Evolutionary conservation across 2,329 filamentous ascomycete genomes (phyloP).

Genomic region (Pezicula radicicola): DNA sequence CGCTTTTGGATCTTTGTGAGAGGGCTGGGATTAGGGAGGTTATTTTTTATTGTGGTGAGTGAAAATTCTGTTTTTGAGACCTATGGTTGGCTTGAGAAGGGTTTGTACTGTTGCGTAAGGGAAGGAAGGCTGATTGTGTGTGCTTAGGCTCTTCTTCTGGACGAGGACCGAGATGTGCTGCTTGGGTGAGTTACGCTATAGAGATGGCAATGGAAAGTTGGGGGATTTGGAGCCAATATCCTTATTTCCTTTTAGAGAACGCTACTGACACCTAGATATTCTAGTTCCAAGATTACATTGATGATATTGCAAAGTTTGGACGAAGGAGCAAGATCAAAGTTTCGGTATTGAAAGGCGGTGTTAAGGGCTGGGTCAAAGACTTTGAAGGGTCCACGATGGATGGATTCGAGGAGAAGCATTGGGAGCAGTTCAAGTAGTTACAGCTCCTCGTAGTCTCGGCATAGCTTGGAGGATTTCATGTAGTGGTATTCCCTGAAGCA

Average conservation of each 20-base stretch:
- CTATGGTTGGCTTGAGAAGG: too few relatives aligned
- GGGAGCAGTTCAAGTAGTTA: conserved; percentile 25
- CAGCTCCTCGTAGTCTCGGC: background rate
- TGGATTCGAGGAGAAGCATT: conserved; percentile 41
- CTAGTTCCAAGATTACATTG: conserved; percentile 51
- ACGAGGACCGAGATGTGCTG: conserved; percentile 48
- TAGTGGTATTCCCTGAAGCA: too few relatives aligned
- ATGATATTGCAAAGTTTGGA: conserved; percentile 36
- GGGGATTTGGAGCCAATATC: too few relatives aligned
- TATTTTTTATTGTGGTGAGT: conserved; percentile 54
- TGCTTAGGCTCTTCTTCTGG: conserved; percentile 45
- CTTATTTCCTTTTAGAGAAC: too few relatives aligned
- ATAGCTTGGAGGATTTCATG: background rate
- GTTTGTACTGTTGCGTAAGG: too few relatives aligned
- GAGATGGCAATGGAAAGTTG: too few relatives aligned
- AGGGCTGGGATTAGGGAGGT: conserved; percentile 45
- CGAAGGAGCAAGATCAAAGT: conserved; percentile 41
- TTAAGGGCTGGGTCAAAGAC: conserved; percentile 52
- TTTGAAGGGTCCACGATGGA: conserved; percentile 47
- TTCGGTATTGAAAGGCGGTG: conserved; percentile 47
- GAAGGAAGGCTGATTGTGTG: conserved; percentile 2
- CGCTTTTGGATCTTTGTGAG: conserved; percentile 46
- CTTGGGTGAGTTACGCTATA: conserved; percentile 28
- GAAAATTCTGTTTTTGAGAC: too few relatives aligned
- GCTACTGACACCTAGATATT: too few relatives aligned